phyloP scores from a whole-genome alignment of 768 basidiomycete genomes.

The Auricularia auricula-judae region DNA sequence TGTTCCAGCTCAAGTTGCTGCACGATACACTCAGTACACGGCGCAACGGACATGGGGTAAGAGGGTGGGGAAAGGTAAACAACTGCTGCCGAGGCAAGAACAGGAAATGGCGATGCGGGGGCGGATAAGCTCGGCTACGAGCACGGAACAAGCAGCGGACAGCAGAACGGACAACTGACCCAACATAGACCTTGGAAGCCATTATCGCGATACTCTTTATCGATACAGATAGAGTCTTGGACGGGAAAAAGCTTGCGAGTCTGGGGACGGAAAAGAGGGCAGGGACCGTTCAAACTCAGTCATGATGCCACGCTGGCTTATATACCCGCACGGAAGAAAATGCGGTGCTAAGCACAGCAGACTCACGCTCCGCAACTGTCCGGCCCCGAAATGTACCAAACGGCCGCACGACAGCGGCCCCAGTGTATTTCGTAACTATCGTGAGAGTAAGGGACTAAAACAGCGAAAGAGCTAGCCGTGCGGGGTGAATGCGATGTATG shows the following conservation, averaged over 20 bases:
- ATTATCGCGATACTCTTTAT: conserved; percentile 27
- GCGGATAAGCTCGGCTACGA: conserved; percentile 3
- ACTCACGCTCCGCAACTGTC: not conserved
- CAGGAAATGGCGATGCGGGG: not conserved
- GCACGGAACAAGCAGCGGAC: conserved; percentile 18
- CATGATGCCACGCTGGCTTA: not conserved
- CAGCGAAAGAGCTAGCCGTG: not conserved
- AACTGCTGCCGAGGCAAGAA: conserved; percentile 42
- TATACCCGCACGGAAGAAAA: not conserved
- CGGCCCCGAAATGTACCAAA: not conserved
- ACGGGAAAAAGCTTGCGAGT: not conserved
- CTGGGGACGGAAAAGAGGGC: not conserved
- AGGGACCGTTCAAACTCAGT: not conserved
- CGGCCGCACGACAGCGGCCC: not conserved
- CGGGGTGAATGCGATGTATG: not conserved
- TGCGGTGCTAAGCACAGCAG: not conserved
- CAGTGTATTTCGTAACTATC: not conserved
- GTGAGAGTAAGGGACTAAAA: not conserved
- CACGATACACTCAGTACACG: conserved; percentile 33
- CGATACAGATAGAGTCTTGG: conserved; percentile 1
- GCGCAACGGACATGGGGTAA: not conserved
- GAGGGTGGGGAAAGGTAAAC: conserved; percentile 10
- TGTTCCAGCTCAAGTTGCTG: conserved; percentile 95
- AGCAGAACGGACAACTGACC: conserved; percentile 59
- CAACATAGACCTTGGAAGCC: conserved; percentile 85